Evolutionary conservation across 2,329 filamentous ascomycete species (phyloP).

Genomic region (Plectosphaerella plurivora): DNA sequence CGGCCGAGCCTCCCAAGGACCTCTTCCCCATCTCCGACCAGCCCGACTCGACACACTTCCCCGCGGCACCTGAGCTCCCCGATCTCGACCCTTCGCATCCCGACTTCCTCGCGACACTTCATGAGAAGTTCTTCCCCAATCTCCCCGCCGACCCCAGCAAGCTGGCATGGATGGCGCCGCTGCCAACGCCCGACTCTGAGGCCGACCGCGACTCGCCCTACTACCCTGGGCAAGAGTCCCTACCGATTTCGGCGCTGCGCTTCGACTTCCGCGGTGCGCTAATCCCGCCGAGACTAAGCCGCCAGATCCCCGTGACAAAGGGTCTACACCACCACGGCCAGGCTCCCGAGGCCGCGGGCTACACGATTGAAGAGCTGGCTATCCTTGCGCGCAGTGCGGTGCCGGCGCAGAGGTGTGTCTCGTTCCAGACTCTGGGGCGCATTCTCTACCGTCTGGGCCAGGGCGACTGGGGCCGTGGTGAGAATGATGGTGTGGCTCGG

Average conservation of each 20-base stretch:
- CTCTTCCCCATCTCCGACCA: slow-evolving; percentile 36
- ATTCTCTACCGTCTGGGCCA: slow-evolving; percentile 78
- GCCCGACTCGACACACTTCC: slow-evolving; percentile 54
- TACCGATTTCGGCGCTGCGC: slow-evolving; percentile 73
- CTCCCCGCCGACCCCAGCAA: slow-evolving; percentile 80
- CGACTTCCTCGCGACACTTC: slow-evolving; percentile 77
- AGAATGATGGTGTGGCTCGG: slow-evolving; percentile 58
- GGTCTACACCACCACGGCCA: slow-evolving; percentile 93
- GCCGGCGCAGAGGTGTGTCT: slow-evolving; percentile 82
- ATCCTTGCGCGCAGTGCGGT: slow-evolving; percentile 76
- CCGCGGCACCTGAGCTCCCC: slow-evolving; percentile 47
- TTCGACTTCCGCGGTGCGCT: slow-evolving; percentile 85
- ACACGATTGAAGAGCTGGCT: slow-evolving; percentile 84
- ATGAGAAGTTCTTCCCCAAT: slow-evolving; percentile 89
- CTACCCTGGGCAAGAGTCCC: slow-evolving; percentile 67
- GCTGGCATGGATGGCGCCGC: slow-evolving; percentile 83
- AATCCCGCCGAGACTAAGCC: slow-evolving; percentile 70
- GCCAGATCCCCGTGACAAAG: slow-evolving; percentile 68
- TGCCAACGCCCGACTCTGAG: slow-evolving; percentile 58
- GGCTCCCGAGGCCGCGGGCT: slow-evolving; percentile 89
- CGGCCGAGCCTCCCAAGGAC: slow-evolving; percentile 33
- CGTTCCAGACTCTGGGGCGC: slow-evolving; percentile 85
- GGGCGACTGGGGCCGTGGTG: slow-evolving; percentile 60
- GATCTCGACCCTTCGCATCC: slow-evolving; percentile 81
- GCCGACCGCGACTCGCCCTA: slow-evolving; percentile 73